phyloP scores from a whole-genome alignment of 768 basidiomycete genomes.

The Rhodotorula graminis region DNA sequence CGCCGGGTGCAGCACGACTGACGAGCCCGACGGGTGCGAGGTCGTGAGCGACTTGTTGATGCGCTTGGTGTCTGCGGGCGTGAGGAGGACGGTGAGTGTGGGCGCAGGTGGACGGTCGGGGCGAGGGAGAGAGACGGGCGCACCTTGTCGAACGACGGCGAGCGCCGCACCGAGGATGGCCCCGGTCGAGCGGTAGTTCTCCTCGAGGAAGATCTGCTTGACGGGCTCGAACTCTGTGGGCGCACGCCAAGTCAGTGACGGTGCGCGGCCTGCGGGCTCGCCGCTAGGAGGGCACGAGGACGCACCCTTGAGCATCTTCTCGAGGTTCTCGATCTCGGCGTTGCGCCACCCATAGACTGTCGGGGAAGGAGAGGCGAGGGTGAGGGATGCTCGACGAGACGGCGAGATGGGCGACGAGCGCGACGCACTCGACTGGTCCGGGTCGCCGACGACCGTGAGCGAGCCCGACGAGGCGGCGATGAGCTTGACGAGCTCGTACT shows the following conservation, averaged over 20 bases:
- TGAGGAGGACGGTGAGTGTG: not conserved
- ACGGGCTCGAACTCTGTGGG: slow-evolving; percentile 61
- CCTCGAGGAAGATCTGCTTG: slow-evolving; percentile 67
- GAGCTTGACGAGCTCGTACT: slow-evolving; percentile 71
- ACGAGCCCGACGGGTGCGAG: slow-evolving; percentile 60
- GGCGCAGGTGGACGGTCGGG: not conserved
- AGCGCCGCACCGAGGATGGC: slow-evolving; percentile 67
- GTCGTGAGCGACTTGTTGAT: slow-evolving; percentile 70
- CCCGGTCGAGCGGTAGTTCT: slow-evolving; percentile 80
- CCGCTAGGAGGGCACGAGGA: not conserved
- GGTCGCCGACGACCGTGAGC: slow-evolving; percentile 80
- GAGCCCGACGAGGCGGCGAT: slow-evolving; percentile 57
- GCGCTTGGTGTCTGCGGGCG: slow-evolving; percentile 60
- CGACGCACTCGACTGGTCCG: slow-evolving; percentile 73
- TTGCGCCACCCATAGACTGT: slow-evolving; percentile 79
- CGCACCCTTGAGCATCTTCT: slow-evolving; percentile 63
- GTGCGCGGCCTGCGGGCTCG: too few species aligned
- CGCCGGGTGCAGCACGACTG: slow-evolving; percentile 59
- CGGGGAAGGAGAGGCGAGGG: not conserved
- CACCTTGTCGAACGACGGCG: slow-evolving; percentile 78
- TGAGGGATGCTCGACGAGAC: not conserved
- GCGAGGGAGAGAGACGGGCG: slow-evolving; percentile 10
- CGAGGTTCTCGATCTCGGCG: slow-evolving; percentile 63
- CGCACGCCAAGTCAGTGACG: too few species aligned
- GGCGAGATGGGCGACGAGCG: not conserved